Evolutionary conservation across 192 early-diverging fungal genomes (phyloP).

Genomic region (Chytriomyces sp.): DNA sequence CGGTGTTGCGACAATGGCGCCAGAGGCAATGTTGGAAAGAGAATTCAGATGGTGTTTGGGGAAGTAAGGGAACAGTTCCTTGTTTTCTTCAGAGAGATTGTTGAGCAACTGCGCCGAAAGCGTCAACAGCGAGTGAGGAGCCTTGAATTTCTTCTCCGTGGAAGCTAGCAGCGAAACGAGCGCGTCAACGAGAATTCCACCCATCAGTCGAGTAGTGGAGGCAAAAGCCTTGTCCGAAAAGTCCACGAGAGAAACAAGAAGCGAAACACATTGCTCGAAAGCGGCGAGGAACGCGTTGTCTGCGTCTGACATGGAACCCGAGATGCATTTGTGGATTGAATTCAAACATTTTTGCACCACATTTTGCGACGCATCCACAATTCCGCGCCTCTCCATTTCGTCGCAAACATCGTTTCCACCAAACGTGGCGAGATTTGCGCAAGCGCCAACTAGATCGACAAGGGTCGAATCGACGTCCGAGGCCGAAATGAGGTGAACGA

Average conservation of each 20-base stretch:
- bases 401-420: constrained; percentile 55
- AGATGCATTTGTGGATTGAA: not conserved
- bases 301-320: constrained; percentile 35
- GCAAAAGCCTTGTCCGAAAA: constrained; percentile 66
- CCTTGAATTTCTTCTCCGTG: not conserved
- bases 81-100: constrained; percentile 81
- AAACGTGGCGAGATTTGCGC: constrained; percentile 63
- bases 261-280: constrained; percentile 55
- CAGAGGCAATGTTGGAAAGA: not conserved
- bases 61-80: constrained; percentile 59
- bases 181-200: constrained; percentile 16
- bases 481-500: constrained; percentile 68
- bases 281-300: constrained; percentile 29
- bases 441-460: constrained; percentile 72
- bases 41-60: constrained; percentile 41
- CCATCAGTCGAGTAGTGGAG: constrained; percentile 70
- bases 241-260: constrained; percentile 21
- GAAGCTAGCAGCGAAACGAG: constrained; percentile 21
- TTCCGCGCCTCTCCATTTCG: constrained; percentile 61
- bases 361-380: constrained; percentile 53
- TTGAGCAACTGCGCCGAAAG: constrained; percentile 73
- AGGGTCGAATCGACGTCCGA: constrained; percentile 70
- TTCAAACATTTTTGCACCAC: constrained; percentile 45
- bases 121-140: not conserved
- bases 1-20: not conserved